Conservation (phyloP, 306 rosid species). For the Trifolium pratense region DNA sequence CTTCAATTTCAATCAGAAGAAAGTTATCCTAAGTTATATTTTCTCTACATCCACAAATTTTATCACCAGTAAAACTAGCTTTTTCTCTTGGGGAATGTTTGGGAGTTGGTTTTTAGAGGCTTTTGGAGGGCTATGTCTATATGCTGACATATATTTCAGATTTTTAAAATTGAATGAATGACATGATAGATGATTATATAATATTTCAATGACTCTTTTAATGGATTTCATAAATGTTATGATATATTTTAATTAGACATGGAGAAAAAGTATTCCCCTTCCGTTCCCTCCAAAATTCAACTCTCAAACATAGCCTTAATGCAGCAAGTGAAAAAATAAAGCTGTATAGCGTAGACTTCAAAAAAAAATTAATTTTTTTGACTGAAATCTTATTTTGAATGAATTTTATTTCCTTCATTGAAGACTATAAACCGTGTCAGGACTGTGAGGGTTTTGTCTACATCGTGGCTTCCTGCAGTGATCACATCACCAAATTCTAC, state of each 20-base stretch:
- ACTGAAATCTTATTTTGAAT: neutral
- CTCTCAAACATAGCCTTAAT: neutral
- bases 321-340: slow-evolving; percentile 21
- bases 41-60: slow-evolving; percentile 24
- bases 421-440: slow-evolving; percentile 21
- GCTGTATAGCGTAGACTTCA: neutral
- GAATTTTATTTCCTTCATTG: slow-evolving; percentile 22
- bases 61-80: slow-evolving; percentile 15
- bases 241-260: too few relatives aligned
- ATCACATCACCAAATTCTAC: slow-evolving; percentile 5
- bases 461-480: neutral
- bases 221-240: neutral
- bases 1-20: slow-evolving; percentile 28
- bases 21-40: slow-evolving; percentile 12
- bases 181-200: neutral
- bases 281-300: too few relatives aligned
- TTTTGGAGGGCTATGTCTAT: neutral
- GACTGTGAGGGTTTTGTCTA: slow-evolving; percentile 6
- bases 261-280: too few relatives aligned
- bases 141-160: neutral
- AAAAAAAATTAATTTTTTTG: too few relatives aligned
- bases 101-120: neutral
- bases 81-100: slow-evolving; percentile 9
- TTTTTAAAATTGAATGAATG: neutral
- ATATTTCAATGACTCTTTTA: neutral